Evolutionary conservation across 164 flowering plant species (phyloP).

Genomic region (Tetrastigma voinierianum): DNA sequence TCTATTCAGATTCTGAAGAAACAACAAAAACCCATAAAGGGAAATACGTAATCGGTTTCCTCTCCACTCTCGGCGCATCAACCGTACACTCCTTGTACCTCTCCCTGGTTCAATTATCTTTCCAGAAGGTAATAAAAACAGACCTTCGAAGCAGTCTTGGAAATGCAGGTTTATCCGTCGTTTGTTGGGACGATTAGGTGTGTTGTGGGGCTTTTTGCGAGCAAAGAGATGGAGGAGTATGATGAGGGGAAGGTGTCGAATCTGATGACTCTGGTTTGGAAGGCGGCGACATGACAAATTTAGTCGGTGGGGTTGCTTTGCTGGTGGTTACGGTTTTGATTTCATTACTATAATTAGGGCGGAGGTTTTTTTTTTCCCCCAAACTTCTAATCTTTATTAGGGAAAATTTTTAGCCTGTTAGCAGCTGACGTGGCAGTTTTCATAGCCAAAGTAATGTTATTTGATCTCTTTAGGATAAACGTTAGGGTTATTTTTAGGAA

Average conservation of each 20-base stretch:
- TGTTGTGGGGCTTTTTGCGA: slow-evolving; percentile 29
- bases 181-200: slow-evolving; percentile 21
- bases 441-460: too few species aligned
- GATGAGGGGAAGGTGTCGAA: slow-evolving; percentile 20
- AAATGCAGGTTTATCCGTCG: slow-evolving; percentile 28
- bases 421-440: too few species aligned
- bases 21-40: slow-evolving; percentile 4
- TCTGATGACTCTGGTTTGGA: slow-evolving; percentile 31
- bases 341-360: too few species aligned
- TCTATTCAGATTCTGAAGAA: slow-evolving; percentile 21
- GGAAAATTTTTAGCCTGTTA: too few species aligned
- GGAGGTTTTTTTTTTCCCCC: too few species aligned
- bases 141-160: slow-evolving; percentile 21
- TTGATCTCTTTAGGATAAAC: too few species aligned
- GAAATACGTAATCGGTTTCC: slow-evolving; percentile 26
- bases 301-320: slow-evolving; percentile 25
- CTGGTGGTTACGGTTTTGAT: too few species aligned
- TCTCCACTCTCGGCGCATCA: too few species aligned
- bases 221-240: slow-evolving; percentile 30
- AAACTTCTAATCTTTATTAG: too few species aligned
- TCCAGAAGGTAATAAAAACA: slow-evolving; percentile 28
- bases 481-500: too few species aligned
- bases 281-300: slow-evolving; percentile 29
- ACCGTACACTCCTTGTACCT: slow-evolving; percentile 25
- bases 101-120: slow-evolving; percentile 23